These are phyloP conservation scores for Castanea mollissima DNA, from an alignment of 306 rosid genomes.

Conservation along the genomic window DNA sequence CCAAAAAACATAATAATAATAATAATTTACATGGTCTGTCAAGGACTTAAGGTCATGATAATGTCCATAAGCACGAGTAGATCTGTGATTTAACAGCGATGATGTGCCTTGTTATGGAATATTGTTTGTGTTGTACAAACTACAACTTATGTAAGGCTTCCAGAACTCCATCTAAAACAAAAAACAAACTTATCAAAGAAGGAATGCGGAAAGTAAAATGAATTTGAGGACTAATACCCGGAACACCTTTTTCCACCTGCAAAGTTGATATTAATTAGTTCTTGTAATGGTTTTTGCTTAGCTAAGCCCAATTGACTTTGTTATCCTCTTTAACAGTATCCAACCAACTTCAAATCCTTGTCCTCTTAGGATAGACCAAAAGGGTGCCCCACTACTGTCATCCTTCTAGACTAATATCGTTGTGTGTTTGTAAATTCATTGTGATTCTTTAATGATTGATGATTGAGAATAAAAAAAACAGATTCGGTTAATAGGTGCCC, in stretches of 20 bases:
- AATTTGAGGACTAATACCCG: constrained; percentile 3
- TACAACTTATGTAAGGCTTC: neutral
- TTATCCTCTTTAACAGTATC: constrained; percentile 12
- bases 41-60: too few relatives aligned
- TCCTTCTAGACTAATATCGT: constrained; percentile 22
- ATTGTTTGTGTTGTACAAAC: neutral
- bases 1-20: neutral
- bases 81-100: neutral
- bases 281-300: constrained; percentile 39
- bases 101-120: neutral
- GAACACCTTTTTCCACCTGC: constrained; percentile 6
- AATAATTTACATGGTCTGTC: neutral
- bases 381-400: neutral
- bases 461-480: neutral
- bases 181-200: neutral
- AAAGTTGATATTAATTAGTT: neutral
- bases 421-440: neutral
- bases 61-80: neutral
- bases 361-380: constrained; percentile 6
- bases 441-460: neutral
- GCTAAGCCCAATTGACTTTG: constrained; percentile 24
- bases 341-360: constrained; percentile 28
- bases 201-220: constrained; percentile 12
- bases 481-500: too few relatives aligned
- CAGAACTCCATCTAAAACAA: neutral